Evolutionary conservation across 352 stramenopile genomes (phyloP).

Genomic region (Phytophthora fragariae): DNA sequence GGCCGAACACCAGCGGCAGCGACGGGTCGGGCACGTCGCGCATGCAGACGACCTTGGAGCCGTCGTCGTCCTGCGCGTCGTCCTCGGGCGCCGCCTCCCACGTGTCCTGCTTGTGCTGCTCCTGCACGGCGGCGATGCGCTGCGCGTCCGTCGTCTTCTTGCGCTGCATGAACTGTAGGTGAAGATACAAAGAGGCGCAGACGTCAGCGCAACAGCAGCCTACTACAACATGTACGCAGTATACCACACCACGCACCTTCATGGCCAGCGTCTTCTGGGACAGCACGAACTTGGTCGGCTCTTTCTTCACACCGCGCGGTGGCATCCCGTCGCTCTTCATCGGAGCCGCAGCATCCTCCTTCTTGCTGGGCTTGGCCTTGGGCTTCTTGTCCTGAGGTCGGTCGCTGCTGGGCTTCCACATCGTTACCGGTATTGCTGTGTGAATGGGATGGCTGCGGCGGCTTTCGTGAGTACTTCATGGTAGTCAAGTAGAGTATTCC

Average conservation of each 20-base stretch:
- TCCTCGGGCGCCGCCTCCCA: conserved; percentile 55
- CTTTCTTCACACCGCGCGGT: conserved; percentile 26
- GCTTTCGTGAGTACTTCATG: background rate
- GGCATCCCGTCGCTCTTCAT: conserved; percentile 30
- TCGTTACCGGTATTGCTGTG: conserved; percentile 12
- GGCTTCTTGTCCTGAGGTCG: conserved; percentile 40
- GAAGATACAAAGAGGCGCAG: background rate
- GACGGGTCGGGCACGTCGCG: conserved; percentile 78
- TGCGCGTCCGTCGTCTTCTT: conserved; percentile 75
- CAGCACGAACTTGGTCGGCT: conserved; percentile 45
- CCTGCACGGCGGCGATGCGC: conserved; percentile 55
- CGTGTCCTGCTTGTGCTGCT: conserved; percentile 68
- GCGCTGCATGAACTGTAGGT: conserved; percentile 83
- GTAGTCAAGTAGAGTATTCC: background rate
- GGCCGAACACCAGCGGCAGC: conserved; percentile 75
- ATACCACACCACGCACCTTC: conserved; percentile 48
- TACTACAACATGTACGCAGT: background rate
- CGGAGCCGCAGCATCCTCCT: conserved; percentile 13
- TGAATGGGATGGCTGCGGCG: conserved; percentile 24
- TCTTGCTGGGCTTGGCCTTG: conserved; percentile 29
- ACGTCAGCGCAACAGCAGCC: background rate
- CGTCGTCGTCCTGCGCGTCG: conserved; percentile 34
- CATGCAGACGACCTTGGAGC: conserved; percentile 53
- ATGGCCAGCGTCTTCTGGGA: conserved; percentile 89
- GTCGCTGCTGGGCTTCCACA: conserved; percentile 71